phyloP scores from a whole-genome alignment of 345 rosid species.

The Ricinus communis region DNA sequence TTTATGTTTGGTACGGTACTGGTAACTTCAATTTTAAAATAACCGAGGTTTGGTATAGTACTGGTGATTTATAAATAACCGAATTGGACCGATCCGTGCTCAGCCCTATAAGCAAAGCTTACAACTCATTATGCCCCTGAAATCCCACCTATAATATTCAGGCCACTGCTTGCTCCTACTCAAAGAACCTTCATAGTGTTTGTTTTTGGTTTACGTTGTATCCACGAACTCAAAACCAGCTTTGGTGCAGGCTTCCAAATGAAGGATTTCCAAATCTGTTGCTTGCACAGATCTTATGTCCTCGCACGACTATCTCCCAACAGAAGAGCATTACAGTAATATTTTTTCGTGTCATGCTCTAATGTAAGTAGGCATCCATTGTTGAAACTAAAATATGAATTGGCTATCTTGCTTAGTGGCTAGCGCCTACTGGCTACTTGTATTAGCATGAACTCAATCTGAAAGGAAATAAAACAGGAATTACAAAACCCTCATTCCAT shows the following conservation, averaged over 20 bases:
- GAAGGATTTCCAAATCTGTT: not conserved
- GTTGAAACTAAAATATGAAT: not conserved
- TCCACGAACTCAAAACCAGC: not conserved
- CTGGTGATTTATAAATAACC: no score
- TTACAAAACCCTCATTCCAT: not conserved
- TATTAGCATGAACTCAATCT: not conserved
- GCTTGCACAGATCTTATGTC: not conserved
- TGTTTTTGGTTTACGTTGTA: no score
- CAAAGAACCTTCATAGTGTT: no score
- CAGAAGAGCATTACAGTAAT: not conserved
- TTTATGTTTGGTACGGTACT: no score
- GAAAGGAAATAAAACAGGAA: not conserved
- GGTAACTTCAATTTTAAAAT: no score
- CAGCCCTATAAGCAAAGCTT: no score
- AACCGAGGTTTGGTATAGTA: no score
- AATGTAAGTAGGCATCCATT: not conserved
- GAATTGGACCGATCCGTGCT: no score
- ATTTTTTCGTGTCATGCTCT: not conserved
- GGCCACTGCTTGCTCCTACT: no score
- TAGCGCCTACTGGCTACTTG: not conserved
- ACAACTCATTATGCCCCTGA: no score
- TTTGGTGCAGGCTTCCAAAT: not conserved
- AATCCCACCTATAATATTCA: no score
- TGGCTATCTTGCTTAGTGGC: no score
- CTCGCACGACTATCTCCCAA: not conserved